A percentile compares a stretch with the other conserved stretches of the same genome.
These are phyloP conservation scores for Phytophthora citricola DNA, from an alignment of 352 stramenopile species.

Conservation along the genomic window DNA sequence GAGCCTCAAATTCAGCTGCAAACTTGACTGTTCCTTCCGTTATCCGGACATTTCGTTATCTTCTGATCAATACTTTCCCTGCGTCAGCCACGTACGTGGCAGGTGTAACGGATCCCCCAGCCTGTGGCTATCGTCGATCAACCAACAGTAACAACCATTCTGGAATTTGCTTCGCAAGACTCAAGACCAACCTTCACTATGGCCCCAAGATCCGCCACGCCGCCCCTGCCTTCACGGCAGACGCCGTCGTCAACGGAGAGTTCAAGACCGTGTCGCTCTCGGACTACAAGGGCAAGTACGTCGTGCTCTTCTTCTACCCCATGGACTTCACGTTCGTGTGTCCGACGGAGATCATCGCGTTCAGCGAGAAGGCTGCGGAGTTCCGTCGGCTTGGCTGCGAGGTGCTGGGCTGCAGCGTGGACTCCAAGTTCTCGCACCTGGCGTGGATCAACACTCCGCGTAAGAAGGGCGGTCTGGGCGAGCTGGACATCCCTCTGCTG, in stretches of 20 bases:
- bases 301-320: conserved; percentile 94
- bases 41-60: conserved; percentile 13
- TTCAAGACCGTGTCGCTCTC: conserved; percentile 84
- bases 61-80: conserved; percentile 7
- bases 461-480: conserved; percentile 89
- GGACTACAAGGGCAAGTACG: conserved; percentile 90
- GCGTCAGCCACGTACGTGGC: conserved; percentile 8
- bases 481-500: conserved; percentile 91
- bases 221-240: conserved; percentile 75
- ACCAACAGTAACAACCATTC: conserved; percentile 1
- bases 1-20: background rate
- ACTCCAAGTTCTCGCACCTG: conserved; percentile 90
- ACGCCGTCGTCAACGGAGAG: conserved; percentile 80
- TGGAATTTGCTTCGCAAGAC: conserved; percentile 17
- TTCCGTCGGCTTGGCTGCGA: conserved; percentile 78
- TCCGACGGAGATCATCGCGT: conserved; percentile 91
- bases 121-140: conserved; percentile 7
- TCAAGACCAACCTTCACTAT: conserved; percentile 31
- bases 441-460: conserved; percentile 89
- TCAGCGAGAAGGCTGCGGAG: conserved; percentile 75
- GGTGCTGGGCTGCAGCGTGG: conserved; percentile 79
- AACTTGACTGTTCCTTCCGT: background rate
- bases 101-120: conserved; percentile 15
- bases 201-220: conserved; percentile 67
- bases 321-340: conserved; percentile 93